Base-by-base conservation (phyloP, 2,329 filamentous ascomycete genomes). In the Aspergillus brunneoviolaceus region DNA sequence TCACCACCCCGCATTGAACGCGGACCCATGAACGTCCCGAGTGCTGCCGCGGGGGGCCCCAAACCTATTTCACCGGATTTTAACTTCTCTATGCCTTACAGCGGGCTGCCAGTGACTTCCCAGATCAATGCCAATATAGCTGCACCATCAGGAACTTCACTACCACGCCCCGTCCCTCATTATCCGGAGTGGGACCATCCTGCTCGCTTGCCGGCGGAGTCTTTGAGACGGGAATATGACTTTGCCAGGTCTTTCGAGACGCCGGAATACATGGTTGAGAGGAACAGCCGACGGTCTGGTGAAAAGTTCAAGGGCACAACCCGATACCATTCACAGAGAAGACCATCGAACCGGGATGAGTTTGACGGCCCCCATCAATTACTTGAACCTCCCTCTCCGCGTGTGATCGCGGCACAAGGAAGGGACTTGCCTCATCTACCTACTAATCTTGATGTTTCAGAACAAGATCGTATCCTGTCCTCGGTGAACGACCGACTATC, bases 351-450 rank as follows among this genome's bases (percentile, higher is more conserved):
- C 78, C 85, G 91, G 62, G 91, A 96, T 80, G 91, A 95, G 76
- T 96, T 96, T 76, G 91, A 95, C 76, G 91, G 91, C 2, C 91
- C 91, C 9, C 89, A 92, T 68, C 91, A 96, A 74, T 88, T 92
- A 66, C 81, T 96, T 65, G 87, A 90, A 64, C 85, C 87, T 50
- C 91, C 90, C 45, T 82, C 88, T 23, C 83, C 87, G 58, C 86
- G 88, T 64, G 87, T 89, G 69, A 84, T 92, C 67, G 88, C 89
- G 63, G 84, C 88, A 75, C 89, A 92, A 77, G 90, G 93, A 74
- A 85, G 89, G 66, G 90, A 94, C 71, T 82, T 96, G 54, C 91
- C 91, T 21, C 88, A 90, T 74, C 85, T 95, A 33, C 91, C 91
- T 51, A 92, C 90, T 69, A 91, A 92, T 74, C 84, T 96, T 53